Base-by-base conservation (phyloP, 169 alveolate species). In the Plasmodium gallinaceum region DNA sequence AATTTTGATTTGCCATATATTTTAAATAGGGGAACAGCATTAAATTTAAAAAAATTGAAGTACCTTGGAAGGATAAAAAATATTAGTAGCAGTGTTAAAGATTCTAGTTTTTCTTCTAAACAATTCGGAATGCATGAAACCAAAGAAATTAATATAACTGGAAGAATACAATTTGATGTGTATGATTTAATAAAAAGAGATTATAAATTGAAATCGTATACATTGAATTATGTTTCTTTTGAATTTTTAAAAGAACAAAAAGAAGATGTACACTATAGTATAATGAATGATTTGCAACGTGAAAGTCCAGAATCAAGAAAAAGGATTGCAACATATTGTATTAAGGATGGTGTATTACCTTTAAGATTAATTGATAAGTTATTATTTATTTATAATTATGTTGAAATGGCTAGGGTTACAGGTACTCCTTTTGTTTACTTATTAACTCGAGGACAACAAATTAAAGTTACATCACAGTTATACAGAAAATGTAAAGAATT, bases 331-430 rank as follows among this genome's bases (percentile, higher is more conserved):
- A 97, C 98, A 42, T 99, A 99, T 95, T 99, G 99, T 93, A 95
- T 99, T 83, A 99, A 99, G 95, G 99, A 99, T 91, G 98, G 99
- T 2, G 89, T 97, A 37, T 95, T 99, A 66, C 99, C 99, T 9
- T 90, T 99, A 74, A 95, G 97, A 74, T 95, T 99, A 32, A 96
- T 99, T 96, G 98, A 98, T 88, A 98, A 98, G 66, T 95, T 99
- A 54, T 94, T 97, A 93, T 96, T 98, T 70, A 86, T 99, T 87
- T 98, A 96, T 94, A 99, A 98, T 94, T 97, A 98, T 83, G 97
- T 99, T 54, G 99, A 99, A 95, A 98, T 98, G 99, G 99, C 99
- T 14, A 92, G 99, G 69, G 99, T 99, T 26, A 98, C 99, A 0
- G 99, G 99, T 51, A 98, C 99, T 0, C 99, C 99, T 0, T 95